Base-by-base conservation (phyloP, 768 basidiomycete species). In the Kwoniella dejecticola region DNA sequence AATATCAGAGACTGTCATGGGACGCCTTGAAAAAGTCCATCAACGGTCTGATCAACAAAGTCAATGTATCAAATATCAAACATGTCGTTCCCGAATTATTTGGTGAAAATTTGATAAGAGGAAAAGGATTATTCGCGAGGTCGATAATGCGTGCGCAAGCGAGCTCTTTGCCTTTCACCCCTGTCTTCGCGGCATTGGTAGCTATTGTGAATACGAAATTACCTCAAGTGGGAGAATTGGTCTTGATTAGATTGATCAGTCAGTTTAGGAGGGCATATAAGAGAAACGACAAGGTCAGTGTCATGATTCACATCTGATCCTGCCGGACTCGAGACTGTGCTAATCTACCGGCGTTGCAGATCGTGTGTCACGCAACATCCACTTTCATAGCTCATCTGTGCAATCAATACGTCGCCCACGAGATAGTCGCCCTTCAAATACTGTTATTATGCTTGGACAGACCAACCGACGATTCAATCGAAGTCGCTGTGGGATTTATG, bases 121-220 rank as follows among this genome's bases (percentile, higher is more conserved):
- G 96, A 0, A 84, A 91, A 24, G 96, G 96, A 0, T 82, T 99
- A 40, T 96, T 98, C 75, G 85, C 90, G 21, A 82, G 96, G 67
- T 94, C 93, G 67, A 83, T 99, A 66, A 98, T 99, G 96, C 93
- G 97, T 75, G 96, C 96, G 5, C 96, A 99, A 77, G 85, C 95
- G 0, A 86, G 93, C 4, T 98, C 96, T 82, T 87, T 98, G 69
- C 94, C 96, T 0, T 99, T 95, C 76, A 98, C 96, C 0, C 93
- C 96, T 3, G 90, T 99, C 11, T 99, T 98, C 75, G 92, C 95
- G 12, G 89, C 91, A 0, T 83, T 98, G 30, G 90, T 96, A 49
- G 85, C 91, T 0, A 91, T 99, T 77, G 85, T 98, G 83, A 98
- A 99, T 78, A 91, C 94, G 57, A 98, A 99, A 79, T 83, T 99